Percentiles rank a stretch among this genome's conserved stretches.
These are phyloP conservation scores for Debaryomyces fabryi DNA, from an alignment of 1,139 yeast species.

Conservation along the genomic window DNA sequence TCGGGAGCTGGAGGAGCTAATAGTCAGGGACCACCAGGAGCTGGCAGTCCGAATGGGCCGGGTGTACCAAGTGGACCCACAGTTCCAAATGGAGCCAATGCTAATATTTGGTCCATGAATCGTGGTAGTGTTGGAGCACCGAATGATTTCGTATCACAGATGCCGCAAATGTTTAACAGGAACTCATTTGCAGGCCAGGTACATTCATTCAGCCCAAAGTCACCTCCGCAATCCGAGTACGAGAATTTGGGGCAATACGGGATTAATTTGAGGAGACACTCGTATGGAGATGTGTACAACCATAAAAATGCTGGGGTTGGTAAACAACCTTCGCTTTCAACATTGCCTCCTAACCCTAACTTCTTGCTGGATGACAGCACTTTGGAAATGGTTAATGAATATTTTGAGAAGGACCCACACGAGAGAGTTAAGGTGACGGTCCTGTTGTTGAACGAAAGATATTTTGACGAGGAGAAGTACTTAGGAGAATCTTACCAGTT, in stretches of 20 bases:
- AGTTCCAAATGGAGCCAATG: slow-evolving; percentile 1
- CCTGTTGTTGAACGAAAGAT: slow-evolving; percentile 26
- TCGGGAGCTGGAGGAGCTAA: neutral
- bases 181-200: slow-evolving; percentile 5
- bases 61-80: neutral
- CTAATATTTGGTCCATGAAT: slow-evolving; percentile 3
- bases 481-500: slow-evolving; percentile 39
- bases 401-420: slow-evolving; percentile 45
- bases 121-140: neutral
- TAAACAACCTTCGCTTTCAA: slow-evolving; percentile 4
- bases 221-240: slow-evolving; percentile 12
- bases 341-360: slow-evolving; percentile 3
- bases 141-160: slow-evolving; percentile 3
- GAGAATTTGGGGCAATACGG: slow-evolving; percentile 14
- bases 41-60: neutral
- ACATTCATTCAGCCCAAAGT: slow-evolving; percentile 11
- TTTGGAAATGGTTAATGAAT: slow-evolving; percentile 32
- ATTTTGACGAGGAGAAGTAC: slow-evolving; percentile 31
- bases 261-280: slow-evolving; percentile 27
- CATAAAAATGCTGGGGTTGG: neutral
- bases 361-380: slow-evolving; percentile 14
- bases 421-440: slow-evolving; percentile 42
- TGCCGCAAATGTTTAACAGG: slow-evolving; percentile 2
- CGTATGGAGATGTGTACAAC: slow-evolving; percentile 26
- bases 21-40: neutral